A percentile compares a stretch with the other conserved stretches of the same genome.
Evolutionary conservation across 371 early-diverging fungal genomes (phyloP).

Genomic region (Syncephalastrum racemosum): DNA sequence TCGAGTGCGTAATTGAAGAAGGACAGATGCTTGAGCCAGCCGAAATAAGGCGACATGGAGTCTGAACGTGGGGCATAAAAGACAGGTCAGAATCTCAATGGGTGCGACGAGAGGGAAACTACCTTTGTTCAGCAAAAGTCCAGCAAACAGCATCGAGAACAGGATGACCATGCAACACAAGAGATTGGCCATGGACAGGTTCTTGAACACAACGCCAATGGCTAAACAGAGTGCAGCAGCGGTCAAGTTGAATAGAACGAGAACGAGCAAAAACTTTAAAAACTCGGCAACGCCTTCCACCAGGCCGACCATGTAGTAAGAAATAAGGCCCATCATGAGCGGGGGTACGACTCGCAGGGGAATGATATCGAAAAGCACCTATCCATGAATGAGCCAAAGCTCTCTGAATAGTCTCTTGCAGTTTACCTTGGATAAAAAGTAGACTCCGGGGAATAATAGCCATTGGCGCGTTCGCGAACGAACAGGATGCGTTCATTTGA

Average conservation of each 20-base stretch:
- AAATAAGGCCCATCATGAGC: conserved; percentile 79
- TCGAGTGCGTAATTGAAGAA: conserved; percentile 92
- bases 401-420: conserved; percentile 20
- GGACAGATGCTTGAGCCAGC: conserved; percentile 79
- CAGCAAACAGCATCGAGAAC: conserved; percentile 90
- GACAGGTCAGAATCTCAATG: neutral
- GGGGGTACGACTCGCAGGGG: conserved; percentile 89
- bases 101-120: conserved; percentile 1
- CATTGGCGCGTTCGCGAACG: conserved; percentile 82
- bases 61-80: conserved; percentile 28
- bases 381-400: neutral
- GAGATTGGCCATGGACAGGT: conserved; percentile 80
- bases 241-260: conserved; percentile 86
- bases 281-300: conserved; percentile 67
- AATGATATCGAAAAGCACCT: conserved; percentile 78
- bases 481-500: conserved; percentile 74
- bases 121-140: conserved; percentile 84
- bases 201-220: conserved; percentile 74
- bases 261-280: conserved; percentile 78
- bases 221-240: conserved; percentile 80
- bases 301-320: conserved; percentile 88
- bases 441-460: conserved; percentile 82
- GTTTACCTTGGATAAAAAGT: conserved; percentile 68
- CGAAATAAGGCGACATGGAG: conserved; percentile 72
- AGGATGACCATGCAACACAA: conserved; percentile 79